Conservation (phyloP, 2,329 filamentous ascomycete genomes). For the Furcasterigmium furcatum region DNA sequence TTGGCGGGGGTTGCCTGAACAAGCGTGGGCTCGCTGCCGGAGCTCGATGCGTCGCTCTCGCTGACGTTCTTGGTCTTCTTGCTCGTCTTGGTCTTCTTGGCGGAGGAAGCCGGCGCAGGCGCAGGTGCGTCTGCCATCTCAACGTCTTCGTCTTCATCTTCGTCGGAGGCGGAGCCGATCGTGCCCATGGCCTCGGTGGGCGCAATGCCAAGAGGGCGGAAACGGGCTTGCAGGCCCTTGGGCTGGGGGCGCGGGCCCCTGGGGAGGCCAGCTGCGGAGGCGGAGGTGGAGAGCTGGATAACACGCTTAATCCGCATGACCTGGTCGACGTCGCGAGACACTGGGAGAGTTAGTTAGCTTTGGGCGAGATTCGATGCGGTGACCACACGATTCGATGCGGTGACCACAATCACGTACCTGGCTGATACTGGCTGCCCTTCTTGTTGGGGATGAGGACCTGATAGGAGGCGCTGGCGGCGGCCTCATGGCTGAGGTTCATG, state of each 20-base stretch:
- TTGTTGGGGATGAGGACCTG: slow-evolving; percentile 59
- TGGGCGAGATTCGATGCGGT: no score
- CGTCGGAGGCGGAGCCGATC: slow-evolving; percentile 34
- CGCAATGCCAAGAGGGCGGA: slow-evolving; percentile 59
- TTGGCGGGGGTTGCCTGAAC: slow-evolving; percentile 8
- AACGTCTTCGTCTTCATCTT: slow-evolving; percentile 40
- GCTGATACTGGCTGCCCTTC: slow-evolving; percentile 49
- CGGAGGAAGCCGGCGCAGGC: slow-evolving; percentile 19
- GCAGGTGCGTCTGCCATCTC: slow-evolving; percentile 42
- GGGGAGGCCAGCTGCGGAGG: slow-evolving; percentile 17
- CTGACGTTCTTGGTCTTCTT: slow-evolving; percentile 30
- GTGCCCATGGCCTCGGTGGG: slow-evolving; percentile 21
- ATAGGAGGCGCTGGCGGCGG: slow-evolving; percentile 44
- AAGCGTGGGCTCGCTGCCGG: slow-evolving; percentile 11
- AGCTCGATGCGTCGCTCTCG: slow-evolving; percentile 26
- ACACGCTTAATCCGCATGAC: slow-evolving; percentile 65
- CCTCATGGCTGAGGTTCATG: slow-evolving; percentile 49
- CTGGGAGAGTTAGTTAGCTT: slow-evolving; percentile 13
- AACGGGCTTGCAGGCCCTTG: slow-evolving; percentile 63
- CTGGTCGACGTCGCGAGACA: slow-evolving; percentile 44
- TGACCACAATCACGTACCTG: slow-evolving; percentile 40
- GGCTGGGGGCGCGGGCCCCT: slow-evolving; percentile 62
- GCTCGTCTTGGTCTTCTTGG: slow-evolving; percentile 30
- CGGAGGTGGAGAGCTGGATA: slow-evolving; percentile 46
- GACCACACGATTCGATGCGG: no score